Evolutionary conservation across 495 filamentous ascomycete species (phyloP), one percentile per base, ranked within the genome.

Genomic region (Penicillium maclennaniae): DNA sequence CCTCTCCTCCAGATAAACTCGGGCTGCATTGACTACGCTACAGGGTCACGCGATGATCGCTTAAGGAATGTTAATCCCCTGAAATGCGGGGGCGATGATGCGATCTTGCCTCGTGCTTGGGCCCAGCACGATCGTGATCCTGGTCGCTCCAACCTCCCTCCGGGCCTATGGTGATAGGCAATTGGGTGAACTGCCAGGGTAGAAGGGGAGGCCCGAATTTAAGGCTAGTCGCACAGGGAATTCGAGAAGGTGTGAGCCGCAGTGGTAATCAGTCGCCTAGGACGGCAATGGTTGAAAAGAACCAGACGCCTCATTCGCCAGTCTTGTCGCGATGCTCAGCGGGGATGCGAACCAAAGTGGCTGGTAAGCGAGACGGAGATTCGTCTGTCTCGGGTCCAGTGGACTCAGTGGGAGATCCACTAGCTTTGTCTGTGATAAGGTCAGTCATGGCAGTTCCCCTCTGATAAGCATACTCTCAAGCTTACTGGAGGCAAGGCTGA

Each of bases 401-500:
- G 39, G 43, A n/a, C 17, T 60, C 51, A n/a, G n/a, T 20, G 56
- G 47, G n/a, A 66, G 57, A n/a, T 21, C 59, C 55, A 51, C 55
- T 53, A 27, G 63, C 62, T 53, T 64, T 61, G 19, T 43, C 65
- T 68, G 51, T 46, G 21, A 44, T 19, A 31, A 47, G 20, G 43
- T 52, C 26, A 51, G 34, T 46, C 1, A 36, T 47, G 23, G 23
- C 23, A 23, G 40, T 45, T 23, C 49, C 45, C 41, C 36, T 46
- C 21, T 43, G 54, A 49, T 56, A 58, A 56, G 56, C 20, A 41
- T 41, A 49, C 34, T 15, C 26, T 43, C 41, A 60, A 55, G 69
- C 87, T 67, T 83, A 98, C 93, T 83, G 47, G 91, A 95, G 51
- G 95, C 92, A 85, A 98, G 95, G 64, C 87, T 88, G 61, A 98